Percentiles rank a stretch among this genome's conserved stretches.
phyloP scores from a whole-genome alignment of 805 yeast species.

The Nakazawaea wyomingensis region DNA sequence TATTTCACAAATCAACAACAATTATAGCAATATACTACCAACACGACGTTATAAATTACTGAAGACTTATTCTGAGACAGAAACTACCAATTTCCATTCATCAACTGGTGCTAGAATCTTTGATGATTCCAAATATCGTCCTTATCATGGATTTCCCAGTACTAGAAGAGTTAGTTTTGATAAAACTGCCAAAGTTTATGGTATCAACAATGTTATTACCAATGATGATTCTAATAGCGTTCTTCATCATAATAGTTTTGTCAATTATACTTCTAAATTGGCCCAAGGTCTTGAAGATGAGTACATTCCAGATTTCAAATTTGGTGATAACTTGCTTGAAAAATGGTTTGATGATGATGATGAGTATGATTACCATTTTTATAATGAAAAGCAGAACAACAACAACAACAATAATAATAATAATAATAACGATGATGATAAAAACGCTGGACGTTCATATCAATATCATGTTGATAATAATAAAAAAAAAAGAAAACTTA shows the following conservation, averaged over 20 bases:
- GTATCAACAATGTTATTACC: slow-evolving; percentile 10
- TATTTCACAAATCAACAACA: not conserved
- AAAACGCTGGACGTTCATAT: not conserved
- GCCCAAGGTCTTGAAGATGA: slow-evolving; percentile 62
- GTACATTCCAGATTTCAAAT: slow-evolving; percentile 68
- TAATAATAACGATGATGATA: not conserved
- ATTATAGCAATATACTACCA: no score
- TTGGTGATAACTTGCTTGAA: slow-evolving; percentile 37
- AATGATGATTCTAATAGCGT: not conserved
- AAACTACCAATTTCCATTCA: slow-evolving; percentile 52
- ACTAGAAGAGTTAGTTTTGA: slow-evolving; percentile 8
- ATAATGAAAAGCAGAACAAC: not conserved
- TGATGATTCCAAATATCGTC: slow-evolving; percentile 49
- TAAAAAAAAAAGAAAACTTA: slow-evolving; percentile 4
- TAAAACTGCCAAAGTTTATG: slow-evolving; percentile 9
- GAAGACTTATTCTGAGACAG: slow-evolving; percentile 62
- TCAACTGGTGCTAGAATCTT: slow-evolving; percentile 48
- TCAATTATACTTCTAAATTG: slow-evolving; percentile 17
- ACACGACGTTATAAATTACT: slow-evolving; percentile 30
- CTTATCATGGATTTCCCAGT: slow-evolving; percentile 22
- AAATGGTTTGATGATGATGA: slow-evolving; percentile 37
- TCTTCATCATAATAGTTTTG: slow-evolving; percentile 4
- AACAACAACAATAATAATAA: not conserved
- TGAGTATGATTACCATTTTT: not conserved
- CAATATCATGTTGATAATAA: not conserved